Conservation (phyloP, 345 rosid genomes). For the Jatropha curcas region DNA sequence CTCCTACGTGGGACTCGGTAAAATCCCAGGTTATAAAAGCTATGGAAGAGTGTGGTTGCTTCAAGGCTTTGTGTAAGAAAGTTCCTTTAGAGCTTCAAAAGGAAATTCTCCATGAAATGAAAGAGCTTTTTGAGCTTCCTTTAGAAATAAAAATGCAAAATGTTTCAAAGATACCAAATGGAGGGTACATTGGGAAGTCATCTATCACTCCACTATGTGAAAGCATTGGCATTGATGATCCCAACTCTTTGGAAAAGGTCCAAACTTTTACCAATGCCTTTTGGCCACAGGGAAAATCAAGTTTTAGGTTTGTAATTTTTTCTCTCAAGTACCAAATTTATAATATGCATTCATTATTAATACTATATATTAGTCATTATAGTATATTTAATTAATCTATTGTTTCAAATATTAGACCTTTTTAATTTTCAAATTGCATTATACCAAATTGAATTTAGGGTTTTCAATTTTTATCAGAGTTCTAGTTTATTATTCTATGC, state of each 20-base stretch:
- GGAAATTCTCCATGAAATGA: background rate
- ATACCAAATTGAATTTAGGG: too few species aligned
- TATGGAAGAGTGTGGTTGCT: background rate
- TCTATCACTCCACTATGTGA: slow-evolving; percentile 27
- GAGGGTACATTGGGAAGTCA: slow-evolving; percentile 26
- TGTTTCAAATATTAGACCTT: too few species aligned
- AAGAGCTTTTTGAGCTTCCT: slow-evolving; percentile 31
- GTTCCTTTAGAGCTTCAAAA: background rate
- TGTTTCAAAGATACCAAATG: slow-evolving; percentile 30
- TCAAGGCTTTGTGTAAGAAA: background rate
- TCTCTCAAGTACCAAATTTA: too few species aligned
- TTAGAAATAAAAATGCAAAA: slow-evolving; percentile 23
- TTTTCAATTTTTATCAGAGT: too few species aligned
- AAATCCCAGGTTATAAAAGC: background rate
- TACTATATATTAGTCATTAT: too few species aligned
- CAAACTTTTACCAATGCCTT: slow-evolving; percentile 20
- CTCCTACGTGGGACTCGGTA: slow-evolving; percentile 21
- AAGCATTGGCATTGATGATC: slow-evolving; percentile 36
- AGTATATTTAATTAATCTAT: too few species aligned
- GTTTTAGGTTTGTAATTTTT: slow-evolving; percentile 20
- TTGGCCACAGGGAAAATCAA: slow-evolving; percentile 38
- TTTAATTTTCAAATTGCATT: too few species aligned
- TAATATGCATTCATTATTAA: too few species aligned
- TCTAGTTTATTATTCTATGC: too few species aligned
- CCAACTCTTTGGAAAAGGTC: slow-evolving; percentile 1